These are phyloP conservation scores for Adansonia rubrostipa DNA, from an alignment of 441 rosid species.

Conservation along the genomic window DNA sequence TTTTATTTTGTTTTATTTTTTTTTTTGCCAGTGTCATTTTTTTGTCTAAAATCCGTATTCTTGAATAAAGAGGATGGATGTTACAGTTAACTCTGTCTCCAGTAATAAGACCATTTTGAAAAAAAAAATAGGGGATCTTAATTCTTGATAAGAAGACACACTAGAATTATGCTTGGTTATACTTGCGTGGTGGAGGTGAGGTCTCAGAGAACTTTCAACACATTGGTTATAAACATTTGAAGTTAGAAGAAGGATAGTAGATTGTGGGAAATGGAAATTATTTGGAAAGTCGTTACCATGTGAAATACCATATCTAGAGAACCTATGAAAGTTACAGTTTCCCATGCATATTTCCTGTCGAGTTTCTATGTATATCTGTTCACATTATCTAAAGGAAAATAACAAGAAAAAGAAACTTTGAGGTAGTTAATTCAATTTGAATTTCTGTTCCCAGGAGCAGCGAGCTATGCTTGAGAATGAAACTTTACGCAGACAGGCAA, in stretches of 20 bases:
- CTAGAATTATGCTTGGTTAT: not conserved
- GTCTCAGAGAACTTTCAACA: not conserved
- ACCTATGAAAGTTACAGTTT: not conserved
- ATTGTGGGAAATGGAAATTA: not conserved
- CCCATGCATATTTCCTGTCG: not conserved
- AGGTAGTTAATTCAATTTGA: not conserved
- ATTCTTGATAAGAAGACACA: not conserved
- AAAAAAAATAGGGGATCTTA: not conserved
- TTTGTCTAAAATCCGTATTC: not conserved
- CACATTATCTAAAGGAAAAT: not conserved
- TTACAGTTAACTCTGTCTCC: not conserved
- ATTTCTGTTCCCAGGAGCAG: conserved; percentile 64
- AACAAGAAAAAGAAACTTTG: not conserved
- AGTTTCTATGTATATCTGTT: not conserved
- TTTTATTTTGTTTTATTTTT: not conserved
- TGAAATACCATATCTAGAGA: not conserved
- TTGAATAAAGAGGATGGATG: not conserved
- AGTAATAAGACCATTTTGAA: not conserved
- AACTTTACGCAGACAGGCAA: conserved; percentile 86
- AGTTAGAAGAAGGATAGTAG: not conserved
- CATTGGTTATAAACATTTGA: not conserved
- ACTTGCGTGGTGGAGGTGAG: conserved; percentile 1
- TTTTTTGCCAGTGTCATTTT: not conserved
- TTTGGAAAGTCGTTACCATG: not conserved
- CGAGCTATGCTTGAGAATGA: conserved; percentile 83